Evolutionary conservation across 148 eudicot genomes (phyloP), one percentile per base, ranked within the genome.

Genomic region (Rhododendron williamsianum): DNA sequence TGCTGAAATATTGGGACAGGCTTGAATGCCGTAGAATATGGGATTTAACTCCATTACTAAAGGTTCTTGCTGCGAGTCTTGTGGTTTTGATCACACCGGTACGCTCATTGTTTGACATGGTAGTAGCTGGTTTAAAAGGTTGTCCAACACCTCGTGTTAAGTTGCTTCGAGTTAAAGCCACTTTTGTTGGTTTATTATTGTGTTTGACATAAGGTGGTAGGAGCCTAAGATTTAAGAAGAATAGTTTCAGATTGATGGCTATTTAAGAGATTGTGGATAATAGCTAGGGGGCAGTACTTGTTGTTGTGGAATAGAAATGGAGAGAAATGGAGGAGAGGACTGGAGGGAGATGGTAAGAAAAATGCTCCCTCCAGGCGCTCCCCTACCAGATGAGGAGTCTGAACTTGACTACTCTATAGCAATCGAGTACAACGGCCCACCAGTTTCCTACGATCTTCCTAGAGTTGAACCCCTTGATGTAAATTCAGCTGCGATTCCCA

Each of bases 361-460:
- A 91, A 95, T 94, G 98, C 93, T 96, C 58, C 97, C 98, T 54
- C 96, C 93, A 11, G 98, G 98, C 67, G 91, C 97, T 63, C 84
- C 95, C 9, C 80, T 94, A 51, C 95, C 98, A 18, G 93, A 91
- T 80, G 90, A 91, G 33, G 90, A 90, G 49, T 91, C 89, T 84
- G 89, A 91, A 36, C 91, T 93, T 27, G 98, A 96, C 81, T 95
- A 91, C 82, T 96, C 99, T 2, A 93, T 95, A 85, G 99, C 97
- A 41, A 82, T 92, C 52, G 99, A 95, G 87, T 96, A 96, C 74
- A 88, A 80, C 11, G 99, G 99, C 23, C 98, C 99, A 54, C 90
- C 91, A 36, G 83, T 93, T 54, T 83, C 93, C 51, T 94, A 92
- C 83, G 94, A 93, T 49, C 93, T 94, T 33, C 99, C 98, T 33